A percentile compares a stretch with the other conserved stretches of the same genome.
These are phyloP conservation scores for Obba rivulosa DNA, from an alignment of 768 basidiomycete species.

Conservation along the genomic window DNA sequence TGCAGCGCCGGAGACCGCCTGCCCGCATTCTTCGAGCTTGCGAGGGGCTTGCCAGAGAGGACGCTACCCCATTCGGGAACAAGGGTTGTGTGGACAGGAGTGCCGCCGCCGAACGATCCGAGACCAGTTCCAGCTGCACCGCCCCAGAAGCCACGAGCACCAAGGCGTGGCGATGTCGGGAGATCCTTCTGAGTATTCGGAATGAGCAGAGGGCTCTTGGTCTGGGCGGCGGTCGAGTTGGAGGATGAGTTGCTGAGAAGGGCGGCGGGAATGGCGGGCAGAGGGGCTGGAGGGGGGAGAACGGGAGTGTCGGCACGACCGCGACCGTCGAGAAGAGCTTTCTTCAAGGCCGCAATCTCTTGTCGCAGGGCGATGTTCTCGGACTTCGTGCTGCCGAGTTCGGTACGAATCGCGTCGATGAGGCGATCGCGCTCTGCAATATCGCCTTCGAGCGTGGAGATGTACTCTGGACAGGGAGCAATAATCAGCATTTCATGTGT, in stretches of 20 bases:
- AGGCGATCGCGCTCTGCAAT: constrained; percentile 90
- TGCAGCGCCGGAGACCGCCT: constrained; percentile 37
- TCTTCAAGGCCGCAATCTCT: constrained; percentile 72
- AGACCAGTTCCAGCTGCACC: constrained; percentile 37
- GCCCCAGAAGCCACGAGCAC: constrained; percentile 73
- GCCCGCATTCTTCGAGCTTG: constrained; percentile 14
- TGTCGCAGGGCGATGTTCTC: constrained; percentile 83
- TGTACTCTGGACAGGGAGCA: constrained; percentile 62
- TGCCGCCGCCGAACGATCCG: constrained; percentile 58
- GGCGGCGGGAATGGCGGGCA: constrained; percentile 26
- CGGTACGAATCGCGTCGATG: constrained; percentile 79
- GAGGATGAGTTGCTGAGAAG: constrained; percentile 20
- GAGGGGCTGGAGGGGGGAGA: constrained; percentile 42
- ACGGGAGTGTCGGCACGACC: constrained; percentile 32
- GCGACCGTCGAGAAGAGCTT: constrained; percentile 65
- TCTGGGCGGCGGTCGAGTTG: constrained; percentile 11
- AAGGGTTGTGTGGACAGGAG: constrained; percentile 79
- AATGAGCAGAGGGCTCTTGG: constrained; percentile 36
- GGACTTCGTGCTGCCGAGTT: constrained; percentile 71
- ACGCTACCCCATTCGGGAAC: constrained; percentile 55
- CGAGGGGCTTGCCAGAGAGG: constrained; percentile 24
- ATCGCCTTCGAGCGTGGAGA: constrained; percentile 87
- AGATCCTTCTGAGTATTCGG: constrained; percentile 79
- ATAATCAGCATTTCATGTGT: not conserved
- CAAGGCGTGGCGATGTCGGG: constrained; percentile 53